Conservation (phyloP, 495 filamentous ascomycete genomes). For the Lophiostoma macrostomum region DNA sequence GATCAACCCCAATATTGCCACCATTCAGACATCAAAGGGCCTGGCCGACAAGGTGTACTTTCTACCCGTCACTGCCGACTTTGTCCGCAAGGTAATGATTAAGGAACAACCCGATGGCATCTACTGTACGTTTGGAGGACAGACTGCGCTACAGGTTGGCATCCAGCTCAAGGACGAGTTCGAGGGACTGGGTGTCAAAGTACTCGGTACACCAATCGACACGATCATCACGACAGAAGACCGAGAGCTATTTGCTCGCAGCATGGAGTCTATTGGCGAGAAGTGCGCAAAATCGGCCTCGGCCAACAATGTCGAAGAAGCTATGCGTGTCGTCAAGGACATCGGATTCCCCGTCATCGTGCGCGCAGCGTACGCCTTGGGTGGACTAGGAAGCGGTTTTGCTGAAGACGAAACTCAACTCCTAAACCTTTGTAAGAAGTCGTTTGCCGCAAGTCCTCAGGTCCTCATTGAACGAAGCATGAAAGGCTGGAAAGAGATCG, state of each 20-base stretch:
- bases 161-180: constrained; percentile 98
- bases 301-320: constrained; percentile 81
- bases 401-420: constrained; percentile 87
- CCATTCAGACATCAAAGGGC: constrained; percentile 94
- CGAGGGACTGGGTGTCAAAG: constrained; percentile 80
- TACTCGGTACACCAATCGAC: constrained; percentile 93
- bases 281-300: constrained; percentile 97
- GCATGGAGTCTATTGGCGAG: constrained; percentile 97
- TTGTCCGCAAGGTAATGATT: constrained; percentile 95
- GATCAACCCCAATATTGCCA: constrained; percentile 98
- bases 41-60: constrained; percentile 99
- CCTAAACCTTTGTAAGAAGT: constrained; percentile 87
- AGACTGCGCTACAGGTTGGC: constrained; percentile 91
- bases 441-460: constrained; percentile 91
- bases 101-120: constrained; percentile 94
- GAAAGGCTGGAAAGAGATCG: constrained; percentile 99
- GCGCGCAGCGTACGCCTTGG: constrained; percentile 91
- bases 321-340: constrained; percentile 73
- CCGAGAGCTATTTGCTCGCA: constrained; percentile 91
- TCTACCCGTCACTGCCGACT: constrained; percentile 92
- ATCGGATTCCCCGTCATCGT: constrained; percentile 98
- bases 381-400: constrained; percentile 93
- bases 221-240: constrained; percentile 99
- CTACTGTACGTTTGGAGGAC: constrained; percentile 93
- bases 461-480: constrained; percentile 95